A percentile compares a stretch with the other conserved stretches of the same genome.
Evolutionary conservation across 768 basidiomycete species (phyloP).

Genomic region (Trametes cinnabarina): DNA sequence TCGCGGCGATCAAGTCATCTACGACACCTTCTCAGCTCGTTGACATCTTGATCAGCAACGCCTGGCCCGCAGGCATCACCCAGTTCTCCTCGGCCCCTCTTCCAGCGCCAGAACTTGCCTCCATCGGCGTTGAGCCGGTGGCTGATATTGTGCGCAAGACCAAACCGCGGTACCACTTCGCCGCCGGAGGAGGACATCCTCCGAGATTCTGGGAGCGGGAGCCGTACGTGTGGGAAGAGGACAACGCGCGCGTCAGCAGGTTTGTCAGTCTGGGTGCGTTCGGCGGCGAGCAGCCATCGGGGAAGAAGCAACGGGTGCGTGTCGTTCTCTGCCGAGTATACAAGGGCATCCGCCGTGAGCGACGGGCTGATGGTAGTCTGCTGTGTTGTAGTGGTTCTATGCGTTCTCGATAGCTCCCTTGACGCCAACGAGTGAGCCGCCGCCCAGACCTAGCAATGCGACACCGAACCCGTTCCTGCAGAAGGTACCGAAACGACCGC

Average conservation of each 20-base stretch:
- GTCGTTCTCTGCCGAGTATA: not conserved
- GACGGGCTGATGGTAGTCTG: not conserved
- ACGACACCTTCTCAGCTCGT: conserved; percentile 61
- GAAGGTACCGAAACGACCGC: conserved; percentile 50
- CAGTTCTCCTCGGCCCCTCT: conserved; percentile 54
- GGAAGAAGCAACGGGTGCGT: conserved; percentile 84
- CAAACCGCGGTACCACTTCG: conserved; percentile 88
- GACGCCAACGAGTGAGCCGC: conserved; percentile 34
- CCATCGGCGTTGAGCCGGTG: conserved; percentile 51
- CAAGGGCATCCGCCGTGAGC: not conserved
- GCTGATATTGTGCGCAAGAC: conserved; percentile 63
- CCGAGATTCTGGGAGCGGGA: conserved; percentile 94
- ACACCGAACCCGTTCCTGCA: conserved; percentile 68
- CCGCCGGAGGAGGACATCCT: conserved; percentile 58
- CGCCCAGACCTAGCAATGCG: conserved; percentile 54
- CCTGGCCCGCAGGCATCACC: conserved; percentile 68
- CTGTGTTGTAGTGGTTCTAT: conserved; percentile 82
- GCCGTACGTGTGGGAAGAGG: conserved; percentile 83
- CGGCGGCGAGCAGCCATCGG: conserved; percentile 54
- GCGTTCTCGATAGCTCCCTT: conserved; percentile 81
- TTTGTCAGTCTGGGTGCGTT: conserved; percentile 91
- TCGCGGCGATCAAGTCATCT: conserved; percentile 65
- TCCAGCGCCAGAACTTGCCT: conserved; percentile 42
- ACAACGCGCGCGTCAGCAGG: conserved; percentile 62
- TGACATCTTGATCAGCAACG: conserved; percentile 81